Evolutionary conservation across 768 basidiomycete genomes (phyloP), one percentile per base, ranked within the genome.

Genomic region (Mycena polygramma): DNA sequence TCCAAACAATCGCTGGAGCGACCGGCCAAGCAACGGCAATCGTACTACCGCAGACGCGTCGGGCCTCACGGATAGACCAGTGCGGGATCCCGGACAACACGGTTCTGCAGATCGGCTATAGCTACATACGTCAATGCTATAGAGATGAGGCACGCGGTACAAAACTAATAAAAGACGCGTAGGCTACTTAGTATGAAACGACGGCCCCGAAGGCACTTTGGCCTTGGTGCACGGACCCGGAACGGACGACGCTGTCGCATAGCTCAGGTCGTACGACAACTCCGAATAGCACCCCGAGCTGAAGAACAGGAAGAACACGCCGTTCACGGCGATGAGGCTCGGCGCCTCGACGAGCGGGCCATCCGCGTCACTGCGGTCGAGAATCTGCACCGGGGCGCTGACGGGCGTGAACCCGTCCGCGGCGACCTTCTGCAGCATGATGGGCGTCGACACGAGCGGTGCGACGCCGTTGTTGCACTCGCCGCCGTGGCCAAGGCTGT

Each of bases 261-360:
- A 80, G 51, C 73, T 71, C 7, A 79, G 68, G 57, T 81, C 79
- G 48, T 81, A 80, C 6, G 70, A 52, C 14, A 67, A 55, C 15
- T 70, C 70, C 36, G 74, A 68, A 63, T 78, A 81, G 72, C 76
- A 75, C 37, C 77, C 77, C 7, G 77, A 79, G 52, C 73, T 76
- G 73, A 79, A 81, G 65, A 79, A 79, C 68, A 75, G 66, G 52
- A 55, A 72, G 35, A 51, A 72, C 51, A 53, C 52, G 20, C 71
- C 70, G 35, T 70, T 53, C 54, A 64, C 52, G 49, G 66, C 65
- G 39, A 75, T 45, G 45, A 77, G 74, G 43, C 74, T 77, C 11
- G 80, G 79, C 5, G 79, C 80, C 62, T 81, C 80, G 36, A 80
- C 73, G 22, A 81, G 63, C 10, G 75, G 74, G 9, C 79, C 80